A percentile compares a stretch with the other conserved stretches of the same genome.
These are phyloP conservation scores for Xylaria sp. DNA, from an alignment of 2,329 filamentous ascomycete genomes.

Conservation along the genomic window DNA sequence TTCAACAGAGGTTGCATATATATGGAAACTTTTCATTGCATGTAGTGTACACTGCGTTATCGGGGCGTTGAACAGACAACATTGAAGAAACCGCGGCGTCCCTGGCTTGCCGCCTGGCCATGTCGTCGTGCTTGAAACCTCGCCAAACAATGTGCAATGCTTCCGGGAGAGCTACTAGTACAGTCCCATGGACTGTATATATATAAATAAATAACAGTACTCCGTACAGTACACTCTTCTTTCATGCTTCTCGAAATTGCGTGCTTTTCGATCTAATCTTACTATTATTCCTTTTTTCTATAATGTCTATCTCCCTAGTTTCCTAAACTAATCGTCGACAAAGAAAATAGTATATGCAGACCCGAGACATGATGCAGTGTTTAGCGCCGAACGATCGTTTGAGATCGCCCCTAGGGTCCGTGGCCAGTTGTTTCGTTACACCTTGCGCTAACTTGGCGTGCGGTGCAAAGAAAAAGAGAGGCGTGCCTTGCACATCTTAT, in stretches of 20 bases:
- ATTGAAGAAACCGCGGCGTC: conserved; percentile 17
- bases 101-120: background rate
- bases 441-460: conserved; percentile 10
- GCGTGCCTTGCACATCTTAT: background rate
- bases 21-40: no score
- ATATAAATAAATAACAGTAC: no score
- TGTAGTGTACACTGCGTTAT: background rate
- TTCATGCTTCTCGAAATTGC: background rate
- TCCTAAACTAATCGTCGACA: background rate
- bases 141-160: background rate
- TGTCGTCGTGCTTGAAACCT: background rate
- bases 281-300: background rate
- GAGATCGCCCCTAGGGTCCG: conserved; percentile 34
- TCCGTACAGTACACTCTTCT: no score
- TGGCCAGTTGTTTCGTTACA: conserved; percentile 28
- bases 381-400: conserved; percentile 36
- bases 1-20: background rate
- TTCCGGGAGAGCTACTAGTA: background rate
- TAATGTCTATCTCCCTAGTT: no score
- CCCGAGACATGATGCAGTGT: conserved; percentile 23
- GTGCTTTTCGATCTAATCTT: background rate
- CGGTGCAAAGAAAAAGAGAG: conserved; percentile 1
- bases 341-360: conserved; percentile 12
- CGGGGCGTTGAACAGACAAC: background rate
- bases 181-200: no score